Percentiles rank a stretch among this genome's conserved stretches.
phyloP scores from a whole-genome alignment of 371 early-diverging fungal species.

The Actinomucor elegans region DNA sequence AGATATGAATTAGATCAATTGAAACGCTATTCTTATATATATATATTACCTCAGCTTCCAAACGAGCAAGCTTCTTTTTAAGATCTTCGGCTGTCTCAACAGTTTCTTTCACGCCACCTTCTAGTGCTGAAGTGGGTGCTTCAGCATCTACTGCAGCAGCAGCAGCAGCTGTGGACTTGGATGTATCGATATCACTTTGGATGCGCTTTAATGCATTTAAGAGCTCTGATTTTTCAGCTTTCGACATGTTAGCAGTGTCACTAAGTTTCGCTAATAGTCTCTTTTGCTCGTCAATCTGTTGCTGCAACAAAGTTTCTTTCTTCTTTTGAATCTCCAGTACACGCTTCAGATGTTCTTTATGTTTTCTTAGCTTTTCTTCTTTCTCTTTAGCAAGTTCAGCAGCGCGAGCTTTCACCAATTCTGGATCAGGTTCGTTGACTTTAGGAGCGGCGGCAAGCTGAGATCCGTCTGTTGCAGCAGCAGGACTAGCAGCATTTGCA shows the following conservation, averaged over 20 bases:
- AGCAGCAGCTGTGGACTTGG: slow-evolving; percentile 16
- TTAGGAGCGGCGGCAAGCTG: background rate
- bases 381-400: slow-evolving; percentile 40
- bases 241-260: slow-evolving; percentile 48
- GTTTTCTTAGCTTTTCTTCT: slow-evolving; percentile 44
- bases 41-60: slow-evolving; percentile 64
- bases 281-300: slow-evolving; percentile 65
- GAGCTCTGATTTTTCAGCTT: slow-evolving; percentile 53
- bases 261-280: slow-evolving; percentile 55
- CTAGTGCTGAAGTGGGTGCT: background rate
- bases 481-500: background rate
- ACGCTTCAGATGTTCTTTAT: slow-evolving; percentile 54
- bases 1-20: background rate
- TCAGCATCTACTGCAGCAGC: slow-evolving; percentile 6
- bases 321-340: slow-evolving; percentile 60
- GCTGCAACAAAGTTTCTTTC: slow-evolving; percentile 57
- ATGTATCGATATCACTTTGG: slow-evolving; percentile 32
- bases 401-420: slow-evolving; percentile 44
- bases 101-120: slow-evolving; percentile 5
- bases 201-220: slow-evolving; percentile 41
- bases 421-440: slow-evolving; percentile 45
- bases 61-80: slow-evolving; percentile 59
- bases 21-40: background rate
- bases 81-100: slow-evolving; percentile 40
- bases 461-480: slow-evolving; percentile 4